Evolutionary conservation across 2,329 filamentous ascomycete species (phyloP), one percentile per base, ranked within the genome.

Genomic region (Calonectria hongkongensis): DNA sequence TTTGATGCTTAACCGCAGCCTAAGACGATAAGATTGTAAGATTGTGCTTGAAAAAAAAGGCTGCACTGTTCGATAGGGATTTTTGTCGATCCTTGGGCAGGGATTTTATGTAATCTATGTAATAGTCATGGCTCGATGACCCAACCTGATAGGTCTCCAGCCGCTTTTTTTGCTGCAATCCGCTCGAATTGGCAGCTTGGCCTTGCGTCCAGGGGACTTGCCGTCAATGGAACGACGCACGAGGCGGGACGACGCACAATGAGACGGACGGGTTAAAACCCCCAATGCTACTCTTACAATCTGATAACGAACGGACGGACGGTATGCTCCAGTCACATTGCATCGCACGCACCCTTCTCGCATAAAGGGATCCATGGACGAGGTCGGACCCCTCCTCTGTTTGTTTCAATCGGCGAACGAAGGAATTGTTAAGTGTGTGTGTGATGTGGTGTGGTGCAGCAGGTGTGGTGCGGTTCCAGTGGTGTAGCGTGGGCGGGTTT

Each of bases 21-120:
- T 27, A 60, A 41, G 21, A 21, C 54, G 54, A 60, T 60, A 60
- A 60, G 45, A 27, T 39, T 60, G 54, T 9, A 60, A 60, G 45
- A 16, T 39, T 60, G 33, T 9, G n/a, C 13, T 16, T 4, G 10
- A 60, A 25, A 15, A 16, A 41, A 60, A 41, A 60, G 6, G 21
- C 15, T 25, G 21, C 21, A 16, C 41, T 16, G 12, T 39, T 41
- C 25, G 54, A 60, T 60, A 60, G 54, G 54, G 54, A 60, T 60
- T 60, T 60, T 60, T 60, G 54, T 60, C 54, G 54, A 60, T 60
- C 54, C 54, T 27, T 2, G 4, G 7, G 54, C 54, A 60, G 30
- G 54, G 54, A 60, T 60, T 60, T 60, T 60, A 60, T 60, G 54
- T 60, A 60, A 60, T 60, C 54, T 28, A 25, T 41, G 21, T 18